Evolutionary conservation across 345 rosid genomes (phyloP).

Genomic region (Gynandropsis gynandra): DNA sequence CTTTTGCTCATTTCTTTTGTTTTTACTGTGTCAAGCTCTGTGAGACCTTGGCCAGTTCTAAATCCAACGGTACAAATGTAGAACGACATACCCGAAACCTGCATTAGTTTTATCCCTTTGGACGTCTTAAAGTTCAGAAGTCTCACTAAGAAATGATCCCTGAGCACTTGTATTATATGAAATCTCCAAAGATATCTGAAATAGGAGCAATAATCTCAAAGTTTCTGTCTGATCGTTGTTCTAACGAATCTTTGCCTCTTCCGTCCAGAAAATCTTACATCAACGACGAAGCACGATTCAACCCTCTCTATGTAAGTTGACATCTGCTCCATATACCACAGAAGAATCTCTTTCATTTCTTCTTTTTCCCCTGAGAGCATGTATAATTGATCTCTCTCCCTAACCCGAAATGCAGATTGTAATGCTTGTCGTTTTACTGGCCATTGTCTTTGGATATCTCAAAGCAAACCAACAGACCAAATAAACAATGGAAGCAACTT

Average conservation of each 20-base stretch:
- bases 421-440: conserved; percentile 33
- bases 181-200: not conserved
- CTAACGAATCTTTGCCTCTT: conserved; percentile 10
- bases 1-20: no score
- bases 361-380: not conserved
- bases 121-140: no score
- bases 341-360: not conserved
- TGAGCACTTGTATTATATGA: not conserved
- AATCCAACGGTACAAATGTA: no score
- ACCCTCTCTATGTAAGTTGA: conserved; percentile 15
- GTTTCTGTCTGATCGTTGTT: not conserved
- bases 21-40: no score
- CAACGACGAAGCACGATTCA: conserved; percentile 20
- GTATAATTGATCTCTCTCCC: no score
- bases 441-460: conserved; percentile 33
- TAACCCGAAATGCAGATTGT: conserved; percentile 30
- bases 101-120: no score
- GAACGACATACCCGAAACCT: no score
- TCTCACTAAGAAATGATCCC: no score
- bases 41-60: no score
- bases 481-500: conserved; percentile 17
- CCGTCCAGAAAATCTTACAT: conserved; percentile 50
- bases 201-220: not conserved
- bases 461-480: conserved; percentile 18
- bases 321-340: not conserved